Evolutionary conservation across 164 flowering plant species (phyloP).

Genomic region (Umbilicus rupestris): DNA sequence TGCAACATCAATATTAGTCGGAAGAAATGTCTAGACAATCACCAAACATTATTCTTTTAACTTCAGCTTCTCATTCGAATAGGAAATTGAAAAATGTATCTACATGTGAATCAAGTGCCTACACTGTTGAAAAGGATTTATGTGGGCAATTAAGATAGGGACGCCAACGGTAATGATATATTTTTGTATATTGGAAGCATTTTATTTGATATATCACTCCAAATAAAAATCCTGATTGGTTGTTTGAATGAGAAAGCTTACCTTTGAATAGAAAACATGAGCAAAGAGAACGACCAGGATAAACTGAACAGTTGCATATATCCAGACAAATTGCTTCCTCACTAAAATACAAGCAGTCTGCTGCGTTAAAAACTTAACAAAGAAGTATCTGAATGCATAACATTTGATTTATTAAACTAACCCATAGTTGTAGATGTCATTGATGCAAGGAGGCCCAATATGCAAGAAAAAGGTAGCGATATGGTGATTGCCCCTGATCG

Average conservation of each 20-base stretch:
- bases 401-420: constrained; percentile 10
- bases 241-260: constrained; percentile 15
- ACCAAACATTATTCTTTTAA: not conserved
- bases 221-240: not conserved
- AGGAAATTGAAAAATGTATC: not conserved
- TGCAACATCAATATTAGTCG: not conserved
- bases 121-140: not conserved
- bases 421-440: constrained; percentile 48
- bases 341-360: constrained; percentile 21
- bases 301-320: constrained; percentile 48
- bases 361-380: constrained; percentile 7
- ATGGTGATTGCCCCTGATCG: constrained; percentile 37
- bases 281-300: constrained; percentile 39
- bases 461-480: constrained; percentile 43
- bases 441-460: constrained; percentile 39
- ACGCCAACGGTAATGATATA: too few relatives aligned
- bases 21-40: not conserved
- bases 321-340: constrained; percentile 40
- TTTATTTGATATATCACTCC: not conserved
- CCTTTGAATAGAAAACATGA: constrained; percentile 46
- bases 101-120: not conserved
- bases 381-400: not conserved
- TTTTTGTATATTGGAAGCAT: too few relatives aligned
- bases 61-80: not conserved
- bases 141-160: not conserved